Evolutionary conservation across 192 early-diverging fungal genomes (phyloP), one percentile per base, ranked within the genome.

Genomic region (Paraglomus occultum): DNA sequence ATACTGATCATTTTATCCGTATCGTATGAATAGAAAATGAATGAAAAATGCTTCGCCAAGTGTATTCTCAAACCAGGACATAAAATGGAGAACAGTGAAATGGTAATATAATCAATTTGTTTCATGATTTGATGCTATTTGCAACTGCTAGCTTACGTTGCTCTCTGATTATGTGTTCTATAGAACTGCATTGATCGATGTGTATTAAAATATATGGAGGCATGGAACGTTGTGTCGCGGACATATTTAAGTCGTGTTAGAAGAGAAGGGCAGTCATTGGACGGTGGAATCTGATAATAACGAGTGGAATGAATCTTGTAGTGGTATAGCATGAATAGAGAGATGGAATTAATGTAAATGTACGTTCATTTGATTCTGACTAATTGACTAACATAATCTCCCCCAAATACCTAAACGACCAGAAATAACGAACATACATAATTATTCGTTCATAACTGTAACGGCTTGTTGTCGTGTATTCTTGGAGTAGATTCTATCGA

Each of bases 201-300:
- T 81, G 87, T 90, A 80, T 89, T 94, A 76, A 87, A 90, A 68
- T 96, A 92, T 81, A 87, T 94, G 85, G 90, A 92, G 44, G 85
- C 90, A 58, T 96, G 93, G 91, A 92, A 94, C 74, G 75, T 87
- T 12, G 86, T 92, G 11, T 90, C 92, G 40, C 83, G 87, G 44
- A 78, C 89, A 8, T 95, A 94, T 44, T 79, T 94, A 18, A 78
- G 76, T 60, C 82, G 90, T 46, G 80, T 92, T 20, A 91, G 93
- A 74, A 76, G 86, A 54, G 90, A 94, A 67, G 78, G 78, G 18
- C 78, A 81, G 51, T 54, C 15, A 43, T 31, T 31, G 31, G 31
- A 31, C 31, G 3, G 31, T 31, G 31, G 31, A 31, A 59, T 51
- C 61, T 50, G 57, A 31, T 31, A 31, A 31, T 31, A 31, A 31